Conservation (phyloP, 169 alveolate species). For the Plasmodium relictum region DNA sequence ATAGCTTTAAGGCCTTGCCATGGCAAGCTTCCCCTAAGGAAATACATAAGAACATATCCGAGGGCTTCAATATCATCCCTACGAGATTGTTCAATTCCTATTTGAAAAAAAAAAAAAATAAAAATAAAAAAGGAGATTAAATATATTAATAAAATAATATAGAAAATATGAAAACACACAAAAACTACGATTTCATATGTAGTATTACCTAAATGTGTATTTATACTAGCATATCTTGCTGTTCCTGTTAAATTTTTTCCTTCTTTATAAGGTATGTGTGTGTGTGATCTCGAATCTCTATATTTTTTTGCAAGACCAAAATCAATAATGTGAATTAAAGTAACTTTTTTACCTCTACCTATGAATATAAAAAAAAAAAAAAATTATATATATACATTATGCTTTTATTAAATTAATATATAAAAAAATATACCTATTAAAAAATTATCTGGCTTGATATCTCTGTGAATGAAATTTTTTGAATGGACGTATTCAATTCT, state of each 20-base stretch:
- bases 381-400: not conserved
- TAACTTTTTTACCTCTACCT: slow-evolving; percentile 92
- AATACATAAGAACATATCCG: slow-evolving; percentile 98
- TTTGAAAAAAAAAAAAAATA: not conserved
- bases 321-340: slow-evolving; percentile 94
- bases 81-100: slow-evolving; percentile 95
- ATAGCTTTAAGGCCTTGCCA: slow-evolving; percentile 98
- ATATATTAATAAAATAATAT: not conserved
- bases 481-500: slow-evolving; percentile 96
- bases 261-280: slow-evolving; percentile 98
- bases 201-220: slow-evolving; percentile 97
- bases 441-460: slow-evolving; percentile 98
- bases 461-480: slow-evolving; percentile 97
- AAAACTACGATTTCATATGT: no score
- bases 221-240: slow-evolving; percentile 98
- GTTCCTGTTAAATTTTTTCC: slow-evolving; percentile 99
- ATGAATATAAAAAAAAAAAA: slow-evolving; percentile 20
- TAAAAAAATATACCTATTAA: slow-evolving; percentile 87
- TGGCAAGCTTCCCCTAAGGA: slow-evolving; percentile 98
- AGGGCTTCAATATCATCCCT: slow-evolving; percentile 99
- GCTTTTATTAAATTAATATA: not conserved
- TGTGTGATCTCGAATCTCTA: slow-evolving; percentile 96
- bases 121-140: not conserved
- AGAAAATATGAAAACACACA: no score
- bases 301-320: slow-evolving; percentile 97